A percentile compares a stretch with the other conserved stretches of the same genome.
Conservation (phyloP, 148 eudicot genomes). For the Beta vulgaris region DNA sequence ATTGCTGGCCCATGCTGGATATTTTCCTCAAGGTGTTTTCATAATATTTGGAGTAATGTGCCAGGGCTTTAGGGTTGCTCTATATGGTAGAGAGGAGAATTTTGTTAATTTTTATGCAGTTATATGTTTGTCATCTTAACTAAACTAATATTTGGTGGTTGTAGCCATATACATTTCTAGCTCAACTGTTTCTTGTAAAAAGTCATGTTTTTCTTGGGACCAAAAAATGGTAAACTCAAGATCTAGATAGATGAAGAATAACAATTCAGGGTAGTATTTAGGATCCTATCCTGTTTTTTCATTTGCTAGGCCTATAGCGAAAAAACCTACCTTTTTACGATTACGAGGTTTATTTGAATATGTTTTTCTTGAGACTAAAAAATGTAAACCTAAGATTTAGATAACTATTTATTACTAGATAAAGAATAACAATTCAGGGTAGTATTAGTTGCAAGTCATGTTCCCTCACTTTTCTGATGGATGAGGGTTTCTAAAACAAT, state of each 20-base stretch:
- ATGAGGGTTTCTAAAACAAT: background rate
- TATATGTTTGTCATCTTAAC: background rate
- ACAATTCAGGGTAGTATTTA: too few relatives aligned
- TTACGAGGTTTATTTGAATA: too few relatives aligned
- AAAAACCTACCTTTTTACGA: too few relatives aligned
- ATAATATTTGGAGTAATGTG: background rate
- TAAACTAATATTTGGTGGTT: background rate
- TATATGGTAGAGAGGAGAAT: constrained; percentile 3
- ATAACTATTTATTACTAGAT: background rate
- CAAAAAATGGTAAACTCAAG: too few relatives aligned
- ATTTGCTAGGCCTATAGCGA: too few relatives aligned
- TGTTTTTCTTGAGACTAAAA: too few relatives aligned
- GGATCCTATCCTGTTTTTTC: too few relatives aligned
- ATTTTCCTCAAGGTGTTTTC: background rate
- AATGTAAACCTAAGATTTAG: too few relatives aligned
- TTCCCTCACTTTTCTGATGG: background rate
- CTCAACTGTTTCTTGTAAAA: background rate
- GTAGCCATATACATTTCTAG: background rate
- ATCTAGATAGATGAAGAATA: too few relatives aligned
- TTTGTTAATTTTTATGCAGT: background rate
- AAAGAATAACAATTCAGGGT: too few relatives aligned
- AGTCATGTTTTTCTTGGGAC: too few relatives aligned
- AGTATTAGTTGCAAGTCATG: too few relatives aligned
- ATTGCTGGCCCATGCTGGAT: background rate
- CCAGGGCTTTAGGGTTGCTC: background rate